These are phyloP conservation scores for Brassica juncea DNA, from an alignment of 345 rosid genomes.

Conservation along the genomic window DNA sequence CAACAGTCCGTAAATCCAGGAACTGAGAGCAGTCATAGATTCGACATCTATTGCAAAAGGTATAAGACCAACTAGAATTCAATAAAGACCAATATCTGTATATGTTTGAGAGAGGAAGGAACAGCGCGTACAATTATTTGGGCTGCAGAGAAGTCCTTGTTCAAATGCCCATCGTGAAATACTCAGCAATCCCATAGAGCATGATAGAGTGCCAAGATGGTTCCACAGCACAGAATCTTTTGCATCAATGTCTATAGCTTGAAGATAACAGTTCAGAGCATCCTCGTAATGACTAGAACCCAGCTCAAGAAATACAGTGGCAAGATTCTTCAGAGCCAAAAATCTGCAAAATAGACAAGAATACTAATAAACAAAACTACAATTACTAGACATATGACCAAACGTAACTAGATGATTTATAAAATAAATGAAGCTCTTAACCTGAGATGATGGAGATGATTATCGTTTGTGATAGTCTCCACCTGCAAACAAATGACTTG, in stretches of 20 bases:
- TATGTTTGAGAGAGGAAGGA: conserved; percentile 10
- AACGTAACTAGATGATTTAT: background rate
- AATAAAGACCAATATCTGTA: background rate
- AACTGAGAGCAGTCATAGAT: conserved; percentile 8
- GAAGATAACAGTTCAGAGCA: conserved; percentile 90
- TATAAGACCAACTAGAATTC: conserved; percentile 14
- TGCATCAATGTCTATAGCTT: conserved; percentile 94
- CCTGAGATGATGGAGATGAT: conserved; percentile 92
- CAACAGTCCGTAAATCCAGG: conserved; percentile 13
- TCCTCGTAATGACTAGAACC: conserved; percentile 78
- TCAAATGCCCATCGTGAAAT: conserved; percentile 98
- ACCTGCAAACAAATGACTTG: conserved; percentile 49
- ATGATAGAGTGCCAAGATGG: conserved; percentile 94
- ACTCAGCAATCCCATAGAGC: conserved; percentile 90
- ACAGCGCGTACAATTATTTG: conserved; percentile 75
- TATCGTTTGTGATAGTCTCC: conserved; percentile 60
- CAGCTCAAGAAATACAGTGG: conserved; percentile 85
- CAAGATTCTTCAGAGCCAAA: conserved; percentile 93
- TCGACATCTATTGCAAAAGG: background rate
- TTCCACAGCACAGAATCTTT: conserved; percentile 98
- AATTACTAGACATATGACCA: conserved; percentile 24
- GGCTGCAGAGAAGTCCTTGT: conserved; percentile 98
- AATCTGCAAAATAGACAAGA: conserved; percentile 55
- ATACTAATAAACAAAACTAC: background rate
- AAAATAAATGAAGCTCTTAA: conserved; percentile 31